Conservation (phyloP, 768 basidiomycete species). For the Suillus lakei region DNA sequence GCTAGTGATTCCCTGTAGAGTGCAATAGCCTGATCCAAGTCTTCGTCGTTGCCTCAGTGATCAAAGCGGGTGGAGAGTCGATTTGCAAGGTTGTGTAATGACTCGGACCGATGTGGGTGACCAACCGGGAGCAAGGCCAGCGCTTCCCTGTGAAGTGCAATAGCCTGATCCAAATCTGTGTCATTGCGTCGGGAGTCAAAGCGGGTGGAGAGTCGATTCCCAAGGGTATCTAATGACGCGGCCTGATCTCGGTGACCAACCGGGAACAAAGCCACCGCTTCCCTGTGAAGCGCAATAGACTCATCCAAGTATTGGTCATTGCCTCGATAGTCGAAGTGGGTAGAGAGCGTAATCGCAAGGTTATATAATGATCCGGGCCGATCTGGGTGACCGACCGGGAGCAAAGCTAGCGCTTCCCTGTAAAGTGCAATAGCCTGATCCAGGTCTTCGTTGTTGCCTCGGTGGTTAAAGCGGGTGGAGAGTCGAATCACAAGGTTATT, state of each 20-base stretch:
- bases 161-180: slow-evolving; percentile 19
- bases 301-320: too few relatives aligned
- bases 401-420: not conserved
- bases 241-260: not conserved
- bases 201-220: slow-evolving; percentile 10
- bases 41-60: slow-evolving; percentile 7
- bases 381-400: not conserved
- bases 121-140: slow-evolving; percentile 11
- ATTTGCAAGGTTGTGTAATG: slow-evolving; percentile 17
- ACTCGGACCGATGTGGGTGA: slow-evolving; percentile 15
- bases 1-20: slow-evolving; percentile 16
- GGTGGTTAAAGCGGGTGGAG: slow-evolving; percentile 12
- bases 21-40: slow-evolving; percentile 20
- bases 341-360: too few relatives aligned
- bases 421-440: slow-evolving; percentile 8
- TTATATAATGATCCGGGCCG: too few relatives aligned
- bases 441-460: not conserved
- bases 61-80: slow-evolving; percentile 16
- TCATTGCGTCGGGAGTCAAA: slow-evolving; percentile 17
- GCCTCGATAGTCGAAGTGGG: too few relatives aligned
- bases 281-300: too few relatives aligned
- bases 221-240: slow-evolving; percentile 21
- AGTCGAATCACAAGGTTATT: too few relatives aligned
- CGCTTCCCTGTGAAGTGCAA: slow-evolving; percentile 15
- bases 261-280: too few relatives aligned